Conservation (phyloP, 2,329 filamentous ascomycete genomes). For the Alternaria consortialis region DNA sequence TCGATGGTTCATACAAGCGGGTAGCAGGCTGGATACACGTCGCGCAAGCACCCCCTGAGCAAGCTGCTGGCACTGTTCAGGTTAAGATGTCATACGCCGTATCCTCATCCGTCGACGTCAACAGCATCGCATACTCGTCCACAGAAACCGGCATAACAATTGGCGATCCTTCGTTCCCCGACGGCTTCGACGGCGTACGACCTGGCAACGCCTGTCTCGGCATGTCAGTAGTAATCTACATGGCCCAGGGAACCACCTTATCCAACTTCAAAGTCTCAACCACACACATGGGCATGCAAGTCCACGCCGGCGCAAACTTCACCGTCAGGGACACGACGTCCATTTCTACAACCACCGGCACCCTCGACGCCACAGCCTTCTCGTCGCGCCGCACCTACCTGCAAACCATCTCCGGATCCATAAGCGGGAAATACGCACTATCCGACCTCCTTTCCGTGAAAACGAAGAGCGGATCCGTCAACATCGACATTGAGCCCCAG, state of each 20-base stretch:
- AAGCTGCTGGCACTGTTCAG: slow-evolving; percentile 48
- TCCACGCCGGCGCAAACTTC: slow-evolving; percentile 45
- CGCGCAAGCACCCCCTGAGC: slow-evolving; percentile 43
- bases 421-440: slow-evolving; percentile 54
- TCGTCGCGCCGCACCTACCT: slow-evolving; percentile 53
- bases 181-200: slow-evolving; percentile 36
- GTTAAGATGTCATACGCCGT: slow-evolving; percentile 51
- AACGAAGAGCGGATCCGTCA: slow-evolving; percentile 54
- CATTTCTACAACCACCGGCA: slow-evolving; percentile 48
- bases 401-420: slow-evolving; percentile 51
- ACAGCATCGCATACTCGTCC: slow-evolving; percentile 40
- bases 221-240: slow-evolving; percentile 49
- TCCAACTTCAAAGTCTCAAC: slow-evolving; percentile 48
- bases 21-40: slow-evolving; percentile 53
- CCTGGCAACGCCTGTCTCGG: slow-evolving; percentile 47
- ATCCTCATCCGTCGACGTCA: slow-evolving; percentile 43
- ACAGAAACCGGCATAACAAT: slow-evolving; percentile 35
- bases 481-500: slow-evolving; percentile 52
- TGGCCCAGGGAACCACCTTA: slow-evolving; percentile 45
- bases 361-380: slow-evolving; percentile 45
- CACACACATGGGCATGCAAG: slow-evolving; percentile 51
- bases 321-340: slow-evolving; percentile 44
- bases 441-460: slow-evolving; percentile 52
- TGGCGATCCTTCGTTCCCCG: slow-evolving; percentile 36
- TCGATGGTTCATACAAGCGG: slow-evolving; percentile 44